Base-by-base conservation (phyloP, 306 rosid genomes). In the Gleditsia sinensis region DNA sequence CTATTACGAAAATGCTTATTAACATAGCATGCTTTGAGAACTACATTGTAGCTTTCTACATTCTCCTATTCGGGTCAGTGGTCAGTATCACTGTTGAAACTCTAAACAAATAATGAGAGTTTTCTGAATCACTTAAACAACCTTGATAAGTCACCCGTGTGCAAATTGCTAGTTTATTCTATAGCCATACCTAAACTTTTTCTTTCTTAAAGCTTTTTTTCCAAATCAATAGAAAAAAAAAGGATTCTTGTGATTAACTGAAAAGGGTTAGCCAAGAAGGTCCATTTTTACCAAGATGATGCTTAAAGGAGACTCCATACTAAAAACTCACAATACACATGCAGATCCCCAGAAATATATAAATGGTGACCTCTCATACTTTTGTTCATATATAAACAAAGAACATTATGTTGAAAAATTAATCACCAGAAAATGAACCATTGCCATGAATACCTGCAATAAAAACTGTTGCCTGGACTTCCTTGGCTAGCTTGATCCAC, bases 401-500 rank as follows among this genome's bases (percentile, higher is more conserved):
- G 4, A 70, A 72, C 20, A 46, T 16, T 11, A 64, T 37, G 49
- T 65, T 34, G 17, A 67, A 57, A 49, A 23, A 43, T 76, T 67
- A 45, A 71, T 8, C 45, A 43, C 63, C 10, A 33, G 75, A 69
- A 62, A 67, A 79, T 42, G 67, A 27, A 49, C 7, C 7, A 73
- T 5, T 55, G 17, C 37, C 64, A 72, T 61, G 23, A 72, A 65
- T 42, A 91, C 98, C 98, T 83, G 98, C 92, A 68, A 94, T 88
- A 72, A 94, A 91, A 66, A 91, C 87, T 62, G 91, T 91, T 65
- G 96, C 98, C 72, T 87, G 83, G 65, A 72, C 83, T 87, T 94
- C 84, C 86, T 88, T 94, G 57, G 96, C 97, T 27, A 50, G 84
- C 83, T 89, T 81, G 83, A 91, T 86, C 97, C 98, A 91, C 84